phyloP scores from a whole-genome alignment of 75 land plant genomes.

The Larix kaempferi region DNA sequence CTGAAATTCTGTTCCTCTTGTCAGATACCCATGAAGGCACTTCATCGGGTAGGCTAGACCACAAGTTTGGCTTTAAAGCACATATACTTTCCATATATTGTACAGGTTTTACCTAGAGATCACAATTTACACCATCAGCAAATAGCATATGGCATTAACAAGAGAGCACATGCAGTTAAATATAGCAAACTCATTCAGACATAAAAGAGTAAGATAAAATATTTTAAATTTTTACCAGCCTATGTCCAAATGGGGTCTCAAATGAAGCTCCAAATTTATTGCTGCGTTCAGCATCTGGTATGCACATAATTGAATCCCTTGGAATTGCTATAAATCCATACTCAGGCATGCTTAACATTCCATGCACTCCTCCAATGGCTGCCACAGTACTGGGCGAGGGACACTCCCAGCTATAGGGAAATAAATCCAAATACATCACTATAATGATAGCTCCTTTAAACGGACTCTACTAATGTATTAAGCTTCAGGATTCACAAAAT shows the following conservation, averaged over 20 bases:
- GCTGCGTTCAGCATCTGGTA: conserved; percentile 44
- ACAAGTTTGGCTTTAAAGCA: conserved; percentile 71
- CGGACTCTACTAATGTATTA: not conserved
- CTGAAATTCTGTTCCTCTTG: conserved; percentile 79
- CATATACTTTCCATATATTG: conserved; percentile 76
- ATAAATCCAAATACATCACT: not conserved
- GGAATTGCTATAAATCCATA: conserved; percentile 56
- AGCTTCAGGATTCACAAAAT: not conserved
- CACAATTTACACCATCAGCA: conserved; percentile 5
- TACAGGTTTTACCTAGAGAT: conserved; percentile 61
- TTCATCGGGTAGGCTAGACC: conserved; percentile 90
- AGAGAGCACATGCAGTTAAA: not conserved
- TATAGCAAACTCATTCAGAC: not conserved
- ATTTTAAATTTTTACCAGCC: conserved; percentile 61
- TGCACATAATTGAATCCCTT: conserved; percentile 64
- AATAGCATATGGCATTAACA: not conserved
- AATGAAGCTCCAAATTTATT: conserved; percentile 84
- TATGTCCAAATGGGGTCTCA: conserved; percentile 81
- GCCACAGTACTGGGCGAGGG: conserved; percentile 51
- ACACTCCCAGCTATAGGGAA: conserved; percentile 57
- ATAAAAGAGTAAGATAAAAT: conserved; percentile 1
- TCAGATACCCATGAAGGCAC: conserved; percentile 79
- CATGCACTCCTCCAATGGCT: conserved; percentile 65
- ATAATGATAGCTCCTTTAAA: not conserved
- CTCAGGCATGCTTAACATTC: conserved; percentile 57